Conservation (phyloP, 768 basidiomycete genomes). For the Calocera cornea region DNA sequence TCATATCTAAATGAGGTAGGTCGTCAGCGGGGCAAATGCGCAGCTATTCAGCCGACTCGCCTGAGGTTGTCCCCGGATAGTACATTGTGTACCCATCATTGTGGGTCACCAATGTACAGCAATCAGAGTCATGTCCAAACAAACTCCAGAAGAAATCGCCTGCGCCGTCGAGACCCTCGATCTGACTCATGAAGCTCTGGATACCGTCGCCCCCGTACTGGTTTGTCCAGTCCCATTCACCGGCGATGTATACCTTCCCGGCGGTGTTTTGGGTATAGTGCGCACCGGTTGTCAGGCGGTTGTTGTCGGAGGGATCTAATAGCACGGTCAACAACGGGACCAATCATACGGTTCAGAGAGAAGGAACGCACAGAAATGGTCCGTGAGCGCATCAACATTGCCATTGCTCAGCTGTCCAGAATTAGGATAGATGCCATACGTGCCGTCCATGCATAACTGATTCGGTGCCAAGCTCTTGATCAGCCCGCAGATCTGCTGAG, state of each 20-base stretch:
- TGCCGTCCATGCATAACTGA: conserved; percentile 14
- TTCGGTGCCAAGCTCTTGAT: conserved; percentile 15
- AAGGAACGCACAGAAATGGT: conserved; percentile 15
- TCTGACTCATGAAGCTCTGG: conserved; percentile 11
- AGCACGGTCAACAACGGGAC: background rate
- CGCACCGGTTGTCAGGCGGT: conserved; percentile 12
- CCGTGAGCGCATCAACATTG: conserved; percentile 5
- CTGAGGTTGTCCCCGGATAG: conserved; percentile 9
- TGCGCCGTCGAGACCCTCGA: conserved; percentile 8
- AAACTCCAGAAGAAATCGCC: conserved; percentile 19
- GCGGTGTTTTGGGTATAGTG: conserved; percentile 6
- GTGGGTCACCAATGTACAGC: background rate
- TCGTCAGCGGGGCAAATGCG: background rate
- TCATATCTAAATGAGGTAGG: background rate
- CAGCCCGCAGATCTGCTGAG: conserved; percentile 12
- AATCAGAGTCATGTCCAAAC: conserved; percentile 11
- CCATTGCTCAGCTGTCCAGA: conserved; percentile 12
- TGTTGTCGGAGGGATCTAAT: background rate
- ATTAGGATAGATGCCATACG: conserved; percentile 13
- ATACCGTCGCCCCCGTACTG: conserved; percentile 14
- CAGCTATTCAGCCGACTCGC: background rate
- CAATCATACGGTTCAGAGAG: no score
- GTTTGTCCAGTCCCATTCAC: conserved; percentile 17
- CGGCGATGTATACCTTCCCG: conserved; percentile 15
- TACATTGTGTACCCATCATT: conserved; percentile 16